phyloP scores from a whole-genome alignment of 805 yeast species.

The Candida broadrunensis region DNA sequence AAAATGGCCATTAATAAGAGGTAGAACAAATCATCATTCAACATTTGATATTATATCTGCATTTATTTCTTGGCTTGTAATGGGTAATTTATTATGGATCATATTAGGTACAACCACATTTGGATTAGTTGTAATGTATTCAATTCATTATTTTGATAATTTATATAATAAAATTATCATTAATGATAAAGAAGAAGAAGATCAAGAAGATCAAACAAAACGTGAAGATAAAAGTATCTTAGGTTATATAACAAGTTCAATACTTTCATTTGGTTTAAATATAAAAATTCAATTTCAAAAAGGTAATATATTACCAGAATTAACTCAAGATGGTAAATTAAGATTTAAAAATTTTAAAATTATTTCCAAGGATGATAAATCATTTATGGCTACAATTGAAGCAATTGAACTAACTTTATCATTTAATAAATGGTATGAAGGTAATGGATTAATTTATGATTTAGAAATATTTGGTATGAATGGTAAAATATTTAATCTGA shows the following conservation, averaged over 20 bases:
- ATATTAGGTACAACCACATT: constrained; percentile 58
- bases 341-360: constrained; percentile 40
- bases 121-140: constrained; percentile 44
- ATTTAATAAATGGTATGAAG: constrained; percentile 54
- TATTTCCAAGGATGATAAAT: constrained; percentile 9
- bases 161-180: constrained; percentile 14
- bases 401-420: constrained; percentile 45
- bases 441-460: constrained; percentile 49
- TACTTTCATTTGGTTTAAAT: constrained; percentile 40
- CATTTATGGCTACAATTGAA: constrained; percentile 37
- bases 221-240: constrained; percentile 25
- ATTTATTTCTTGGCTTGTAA: constrained; percentile 52
- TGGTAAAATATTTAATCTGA: constrained; percentile 30
- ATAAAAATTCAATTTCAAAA: constrained; percentile 34
- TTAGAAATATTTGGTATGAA: constrained; percentile 47
- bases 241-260: constrained; percentile 30
- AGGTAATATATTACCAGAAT: constrained; percentile 38
- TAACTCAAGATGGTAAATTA: constrained; percentile 50
- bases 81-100: constrained; percentile 57
- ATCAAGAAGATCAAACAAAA: neutral
- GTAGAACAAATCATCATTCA: constrained; percentile 29
- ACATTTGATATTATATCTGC: constrained; percentile 54
- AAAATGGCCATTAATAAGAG: constrained; percentile 47
- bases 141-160: constrained; percentile 36
- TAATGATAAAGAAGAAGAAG: constrained; percentile 20